Base-by-base conservation (phyloP, 2,329 filamentous ascomycete genomes). In the Ascochyta koolunga region DNA sequence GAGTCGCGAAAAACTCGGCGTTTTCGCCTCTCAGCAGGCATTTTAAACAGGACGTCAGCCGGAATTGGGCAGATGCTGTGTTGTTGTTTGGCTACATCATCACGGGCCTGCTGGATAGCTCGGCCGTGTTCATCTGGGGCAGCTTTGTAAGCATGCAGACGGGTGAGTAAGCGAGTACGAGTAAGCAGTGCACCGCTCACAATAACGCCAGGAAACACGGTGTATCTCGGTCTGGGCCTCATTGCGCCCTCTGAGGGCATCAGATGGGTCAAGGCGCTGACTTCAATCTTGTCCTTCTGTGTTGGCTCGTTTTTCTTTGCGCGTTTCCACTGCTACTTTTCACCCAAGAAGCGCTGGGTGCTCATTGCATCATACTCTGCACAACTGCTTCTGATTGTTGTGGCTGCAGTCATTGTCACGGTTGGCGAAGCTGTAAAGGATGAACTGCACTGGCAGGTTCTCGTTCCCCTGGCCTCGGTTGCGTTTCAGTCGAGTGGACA, bases 71-170 rank as follows among this genome's bases (percentile, higher is more conserved):
- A 13, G 89, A 93, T 66, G 59, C 89, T 1, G 77, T 91, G 18
- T 79, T 93, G 33, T 77, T 93, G 4, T 77, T 85, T 24, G 91
- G 88, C 75, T 93, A 92, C 70, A 76, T 90, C 59, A 88, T 92
- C 68, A 93, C 90, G 0, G 90, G 90, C 4, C 78, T 93, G 10
- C 81, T 91, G 7, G 90, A 93, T 74, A 90, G 88, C 74, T 86
- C 88, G 2, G 86, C 89, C 2, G 88, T 90, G 40, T 88, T 86
- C 52, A 88, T 89, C 36, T 93, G 89, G 87, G 88, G 89, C 11
- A 87, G 87, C 2, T 93, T 93, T 64, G 89, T 91, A 35, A 90
- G 87, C 65, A 93, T 93, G 89, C 90, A 93, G 69, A 93, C 89
- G 27, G 89, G 89, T 84, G 66, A 59, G 78, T 74, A 40, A 60